Conservation (phyloP, 495 filamentous ascomycete genomes). For the Sporormia fimetaria region DNA sequence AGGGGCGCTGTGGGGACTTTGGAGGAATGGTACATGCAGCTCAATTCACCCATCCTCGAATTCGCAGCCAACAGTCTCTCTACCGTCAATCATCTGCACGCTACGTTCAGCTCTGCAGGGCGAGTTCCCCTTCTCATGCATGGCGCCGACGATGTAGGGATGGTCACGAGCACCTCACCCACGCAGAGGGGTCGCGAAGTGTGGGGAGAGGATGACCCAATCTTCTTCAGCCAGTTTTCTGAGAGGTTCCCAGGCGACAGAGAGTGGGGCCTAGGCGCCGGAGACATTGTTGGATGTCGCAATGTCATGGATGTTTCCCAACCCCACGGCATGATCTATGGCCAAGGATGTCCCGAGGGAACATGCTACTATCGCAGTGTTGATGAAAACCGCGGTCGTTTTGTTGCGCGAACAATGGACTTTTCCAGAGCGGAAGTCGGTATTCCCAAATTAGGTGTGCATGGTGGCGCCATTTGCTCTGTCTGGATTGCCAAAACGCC, state of each 20-base stretch:
- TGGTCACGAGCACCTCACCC: constrained; percentile 64
- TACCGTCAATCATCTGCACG: constrained; percentile 65
- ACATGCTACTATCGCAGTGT: constrained; percentile 61
- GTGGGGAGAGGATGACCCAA: constrained; percentile 69
- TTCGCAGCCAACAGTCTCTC: constrained; percentile 72
- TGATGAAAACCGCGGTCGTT: constrained; percentile 70
- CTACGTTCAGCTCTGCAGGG: constrained; percentile 52
- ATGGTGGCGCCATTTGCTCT: constrained; percentile 52
- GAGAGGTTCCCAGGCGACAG: constrained; percentile 61
- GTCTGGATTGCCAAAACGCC: constrained; percentile 89
- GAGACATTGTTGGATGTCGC: constrained; percentile 59
- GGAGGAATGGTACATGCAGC: no score
- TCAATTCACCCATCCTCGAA: constrained; percentile 52
- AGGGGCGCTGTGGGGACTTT: no score
- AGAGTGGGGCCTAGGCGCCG: constrained; percentile 68
- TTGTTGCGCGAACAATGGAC: constrained; percentile 45
- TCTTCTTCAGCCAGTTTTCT: constrained; percentile 60
- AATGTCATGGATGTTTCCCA: constrained; percentile 87
- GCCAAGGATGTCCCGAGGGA: constrained; percentile 73
- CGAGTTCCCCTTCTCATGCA: constrained; percentile 68
- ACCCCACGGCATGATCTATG: constrained; percentile 68
- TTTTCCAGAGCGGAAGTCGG: constrained; percentile 45
- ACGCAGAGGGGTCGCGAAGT: constrained; percentile 65
- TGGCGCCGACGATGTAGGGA: constrained; percentile 62
- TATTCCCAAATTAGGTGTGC: constrained; percentile 56